Conservation (phyloP, 441 rosid genomes). For the Kokia cookei region DNA sequence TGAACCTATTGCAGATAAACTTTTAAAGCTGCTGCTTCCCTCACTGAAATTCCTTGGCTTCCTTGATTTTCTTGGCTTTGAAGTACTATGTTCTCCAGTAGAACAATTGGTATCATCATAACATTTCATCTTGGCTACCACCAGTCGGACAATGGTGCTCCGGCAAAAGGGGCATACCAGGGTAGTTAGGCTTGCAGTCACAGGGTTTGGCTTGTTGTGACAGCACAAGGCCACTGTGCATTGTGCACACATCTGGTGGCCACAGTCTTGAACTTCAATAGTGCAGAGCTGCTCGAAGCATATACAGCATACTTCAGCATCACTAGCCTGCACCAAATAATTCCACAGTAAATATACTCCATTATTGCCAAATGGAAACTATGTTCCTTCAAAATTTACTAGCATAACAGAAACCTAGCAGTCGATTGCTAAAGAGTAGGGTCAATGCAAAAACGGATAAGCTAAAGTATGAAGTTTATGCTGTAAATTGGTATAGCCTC, state of each 20-base stretch:
- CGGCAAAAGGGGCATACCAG: constrained; percentile 98
- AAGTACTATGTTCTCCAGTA: constrained; percentile 45
- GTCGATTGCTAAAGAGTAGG: background rate
- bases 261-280: constrained; percentile 83
- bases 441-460: background rate
- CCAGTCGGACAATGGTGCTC: constrained; percentile 58
- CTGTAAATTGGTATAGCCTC: background rate
- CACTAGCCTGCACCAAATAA: constrained; percentile 52
- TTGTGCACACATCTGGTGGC: constrained; percentile 98
- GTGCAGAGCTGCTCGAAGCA: constrained; percentile 94
- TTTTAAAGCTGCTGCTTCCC: constrained; percentile 96
- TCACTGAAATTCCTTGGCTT: constrained; percentile 66
- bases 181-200: constrained; percentile 65
- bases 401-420: background rate
- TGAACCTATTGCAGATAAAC: constrained; percentile 38
- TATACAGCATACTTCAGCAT: constrained; percentile 81
- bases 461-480: background rate
- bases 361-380: background rate
- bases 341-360: background rate
- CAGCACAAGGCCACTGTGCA: constrained; percentile 94
- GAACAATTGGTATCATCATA: constrained; percentile 45
- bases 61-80: constrained; percentile 61
- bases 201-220: constrained; percentile 97
- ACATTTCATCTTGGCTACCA: constrained; percentile 48
- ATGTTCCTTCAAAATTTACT: background rate